phyloP scores from a whole-genome alignment of 179 eudicot genomes.

The Carnegiea gigantea region DNA sequence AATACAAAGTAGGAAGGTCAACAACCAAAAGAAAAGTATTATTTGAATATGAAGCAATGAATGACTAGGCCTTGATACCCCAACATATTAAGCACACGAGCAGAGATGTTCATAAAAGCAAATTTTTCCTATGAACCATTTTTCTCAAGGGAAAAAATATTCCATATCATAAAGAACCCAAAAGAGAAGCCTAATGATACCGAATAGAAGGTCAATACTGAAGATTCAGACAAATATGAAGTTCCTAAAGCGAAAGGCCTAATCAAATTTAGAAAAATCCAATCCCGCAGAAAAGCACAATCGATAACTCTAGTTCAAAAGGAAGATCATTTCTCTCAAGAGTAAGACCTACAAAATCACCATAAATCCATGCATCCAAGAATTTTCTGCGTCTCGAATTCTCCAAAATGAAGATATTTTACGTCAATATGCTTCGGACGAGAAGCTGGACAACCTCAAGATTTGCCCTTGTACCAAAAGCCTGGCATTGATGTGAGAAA shows the following conservation, averaged over 20 bases:
- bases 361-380: neutral
- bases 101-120: neutral
- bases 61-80: neutral
- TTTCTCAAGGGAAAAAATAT: neutral
- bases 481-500: neutral
- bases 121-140: neutral
- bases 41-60: neutral
- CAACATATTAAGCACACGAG: neutral
- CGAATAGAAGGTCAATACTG: neutral
- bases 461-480: too few relatives aligned
- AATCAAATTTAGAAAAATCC: neutral
- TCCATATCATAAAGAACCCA: too few relatives aligned
- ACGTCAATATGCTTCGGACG: too few relatives aligned
- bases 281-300: neutral
- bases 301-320: neutral
- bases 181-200: neutral
- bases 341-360: neutral
- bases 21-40: neutral
- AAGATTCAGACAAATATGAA: neutral
- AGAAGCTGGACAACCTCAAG: too few relatives aligned
- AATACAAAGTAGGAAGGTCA: constrained; percentile 12
- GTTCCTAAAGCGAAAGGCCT: neutral
- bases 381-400: neutral
- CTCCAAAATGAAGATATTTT: too few relatives aligned
- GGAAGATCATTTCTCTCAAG: neutral